A percentile compares a stretch with the other conserved stretches of the same genome.
These are phyloP conservation scores for Pichia gijzeniarum DNA, from an alignment of 805 yeast species.

Conservation along the genomic window DNA sequence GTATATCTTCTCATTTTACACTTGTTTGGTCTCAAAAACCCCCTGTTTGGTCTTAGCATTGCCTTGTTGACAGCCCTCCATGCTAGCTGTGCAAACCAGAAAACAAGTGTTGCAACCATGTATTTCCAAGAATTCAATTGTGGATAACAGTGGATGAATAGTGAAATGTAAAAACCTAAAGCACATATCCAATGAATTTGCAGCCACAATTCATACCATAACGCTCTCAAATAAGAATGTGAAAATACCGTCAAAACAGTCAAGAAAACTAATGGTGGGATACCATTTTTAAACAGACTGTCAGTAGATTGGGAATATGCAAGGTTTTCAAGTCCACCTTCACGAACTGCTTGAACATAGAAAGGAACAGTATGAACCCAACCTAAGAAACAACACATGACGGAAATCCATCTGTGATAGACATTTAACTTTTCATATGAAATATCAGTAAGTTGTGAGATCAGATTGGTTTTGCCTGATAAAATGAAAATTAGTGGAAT, in stretches of 20 bases:
- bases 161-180: constrained; percentile 39
- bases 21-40: constrained; percentile 27
- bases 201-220: constrained; percentile 41
- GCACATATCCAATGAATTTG: constrained; percentile 51
- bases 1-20: constrained; percentile 26
- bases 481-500: constrained; percentile 44
- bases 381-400: constrained; percentile 36
- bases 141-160: constrained; percentile 39
- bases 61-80: constrained; percentile 43
- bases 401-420: constrained; percentile 44
- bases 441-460: constrained; percentile 44
- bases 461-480: constrained; percentile 47
- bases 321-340: constrained; percentile 41
- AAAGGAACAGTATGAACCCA: constrained; percentile 49
- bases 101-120: constrained; percentile 44
- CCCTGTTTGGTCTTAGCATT: constrained; percentile 37
- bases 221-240: constrained; percentile 35
- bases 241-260: constrained; percentile 40
- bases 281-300: constrained; percentile 33
- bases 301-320: constrained; percentile 21
- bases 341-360: constrained; percentile 36
- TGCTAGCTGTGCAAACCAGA: constrained; percentile 44
- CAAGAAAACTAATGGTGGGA: constrained; percentile 42
- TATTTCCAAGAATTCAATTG: constrained; percentile 35
- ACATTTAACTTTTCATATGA: constrained; percentile 50